Conservation (phyloP, 768 basidiomycete genomes). For the Kwoniella dejecticola region DNA sequence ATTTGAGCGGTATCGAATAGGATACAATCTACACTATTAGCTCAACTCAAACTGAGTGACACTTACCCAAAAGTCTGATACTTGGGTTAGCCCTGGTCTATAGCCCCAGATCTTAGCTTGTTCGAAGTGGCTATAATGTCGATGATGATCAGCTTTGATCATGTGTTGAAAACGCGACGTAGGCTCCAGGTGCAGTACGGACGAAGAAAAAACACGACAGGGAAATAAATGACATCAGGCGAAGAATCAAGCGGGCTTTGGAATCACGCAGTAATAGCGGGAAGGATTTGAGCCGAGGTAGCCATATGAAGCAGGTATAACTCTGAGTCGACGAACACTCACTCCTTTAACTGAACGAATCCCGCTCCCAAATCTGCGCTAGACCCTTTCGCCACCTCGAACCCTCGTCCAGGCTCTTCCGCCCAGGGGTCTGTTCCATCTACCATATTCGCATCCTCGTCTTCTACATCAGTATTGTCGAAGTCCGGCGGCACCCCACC, state of each 20-base stretch:
- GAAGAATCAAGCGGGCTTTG: too few relatives aligned
- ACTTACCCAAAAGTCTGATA: slow-evolving; percentile 41
- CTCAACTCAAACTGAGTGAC: neutral
- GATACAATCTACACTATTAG: slow-evolving; percentile 33
- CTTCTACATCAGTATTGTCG: slow-evolving; percentile 3
- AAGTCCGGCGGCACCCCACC: slow-evolving; percentile 19
- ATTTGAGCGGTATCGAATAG: slow-evolving; percentile 37
- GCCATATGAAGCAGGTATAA: too few relatives aligned
- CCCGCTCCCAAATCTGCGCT: slow-evolving; percentile 9
- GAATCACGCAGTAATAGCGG: too few relatives aligned
- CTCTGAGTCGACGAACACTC: too few relatives aligned
- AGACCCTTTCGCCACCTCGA: slow-evolving; percentile 23
- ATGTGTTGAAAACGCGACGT: too few relatives aligned
- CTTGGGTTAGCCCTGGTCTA: slow-evolving; percentile 35
- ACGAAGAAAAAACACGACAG: too few relatives aligned
- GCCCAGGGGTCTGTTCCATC: slow-evolving; percentile 14
- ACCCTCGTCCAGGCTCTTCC: slow-evolving; percentile 13
- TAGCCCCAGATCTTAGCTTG: slow-evolving; percentile 32
- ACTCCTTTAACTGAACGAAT: slow-evolving; percentile 29
- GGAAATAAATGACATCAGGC: too few relatives aligned
- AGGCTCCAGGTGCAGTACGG: too few relatives aligned
- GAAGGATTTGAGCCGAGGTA: too few relatives aligned
- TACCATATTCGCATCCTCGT: slow-evolving; percentile 4
- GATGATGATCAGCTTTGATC: too few relatives aligned
- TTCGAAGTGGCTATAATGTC: slow-evolving; percentile 34